Conservation (phyloP, 768 basidiomycete genomes). For the Serendipita vermifera region DNA sequence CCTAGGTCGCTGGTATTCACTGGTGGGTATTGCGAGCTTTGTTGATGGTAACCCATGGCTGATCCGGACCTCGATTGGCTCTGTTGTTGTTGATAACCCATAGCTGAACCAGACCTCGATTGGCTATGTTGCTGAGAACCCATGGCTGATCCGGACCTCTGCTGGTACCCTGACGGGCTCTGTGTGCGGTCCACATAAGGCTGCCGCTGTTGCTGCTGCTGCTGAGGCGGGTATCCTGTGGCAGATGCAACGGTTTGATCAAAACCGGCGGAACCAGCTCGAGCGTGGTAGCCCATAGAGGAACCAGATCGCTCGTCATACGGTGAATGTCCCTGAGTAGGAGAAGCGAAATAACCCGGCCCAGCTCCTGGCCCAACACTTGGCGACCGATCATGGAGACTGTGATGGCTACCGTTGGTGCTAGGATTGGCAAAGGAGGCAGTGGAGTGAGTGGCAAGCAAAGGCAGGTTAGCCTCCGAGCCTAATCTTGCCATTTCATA, state of each 20-base stretch:
- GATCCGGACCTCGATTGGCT: background rate
- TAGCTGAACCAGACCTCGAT: background rate
- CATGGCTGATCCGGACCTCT: background rate
- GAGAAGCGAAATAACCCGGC: background rate
- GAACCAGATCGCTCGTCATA: background rate
- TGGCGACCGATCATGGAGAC: background rate
- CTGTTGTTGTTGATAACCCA: constrained; percentile 5
- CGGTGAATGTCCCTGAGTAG: background rate
- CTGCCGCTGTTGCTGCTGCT: background rate
- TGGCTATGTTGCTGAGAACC: background rate
- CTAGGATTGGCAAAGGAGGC: background rate
- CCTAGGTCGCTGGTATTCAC: constrained; percentile 6
- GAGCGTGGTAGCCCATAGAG: background rate
- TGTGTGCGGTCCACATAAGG: background rate
- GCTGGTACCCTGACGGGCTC: background rate
- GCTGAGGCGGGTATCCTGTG: constrained; percentile 1
- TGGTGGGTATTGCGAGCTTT: background rate
- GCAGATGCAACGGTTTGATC: background rate
- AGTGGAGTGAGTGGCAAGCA: background rate
- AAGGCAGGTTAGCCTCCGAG: constrained; percentile 4
- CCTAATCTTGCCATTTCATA: constrained; percentile 2
- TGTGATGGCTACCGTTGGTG: background rate
- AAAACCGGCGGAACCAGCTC: constrained; percentile 3
- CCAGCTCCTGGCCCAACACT: background rate
- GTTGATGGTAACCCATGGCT: constrained; percentile 2